These are phyloP conservation scores for Paraphaeosphaeria sporulosa DNA, from an alignment of 2,329 filamentous ascomycete genomes.

Conservation along the genomic window DNA sequence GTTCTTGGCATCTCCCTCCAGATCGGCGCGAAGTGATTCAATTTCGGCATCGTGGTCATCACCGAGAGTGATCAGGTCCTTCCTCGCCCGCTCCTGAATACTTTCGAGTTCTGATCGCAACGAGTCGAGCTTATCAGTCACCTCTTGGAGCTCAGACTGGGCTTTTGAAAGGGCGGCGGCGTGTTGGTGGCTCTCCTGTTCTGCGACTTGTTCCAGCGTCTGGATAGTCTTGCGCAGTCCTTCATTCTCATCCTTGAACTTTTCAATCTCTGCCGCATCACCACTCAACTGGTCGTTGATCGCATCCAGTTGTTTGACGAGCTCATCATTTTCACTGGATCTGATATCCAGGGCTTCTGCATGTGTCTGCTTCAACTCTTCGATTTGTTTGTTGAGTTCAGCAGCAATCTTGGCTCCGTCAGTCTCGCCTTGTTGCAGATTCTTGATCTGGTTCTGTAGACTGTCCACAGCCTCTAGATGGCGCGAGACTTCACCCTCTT, in stretches of 20 bases:
- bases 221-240: conserved; percentile 42
- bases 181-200: conserved; percentile 38
- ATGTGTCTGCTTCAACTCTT: conserved; percentile 39
- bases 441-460: conserved; percentile 42
- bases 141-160: conserved; percentile 36
- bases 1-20: conserved; percentile 47
- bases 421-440: conserved; percentile 44
- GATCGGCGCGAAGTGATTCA: conserved; percentile 43
- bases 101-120: conserved; percentile 40
- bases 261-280: conserved; percentile 37
- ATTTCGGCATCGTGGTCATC: conserved; percentile 46
- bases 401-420: conserved; percentile 41
- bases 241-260: conserved; percentile 38
- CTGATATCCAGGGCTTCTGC: conserved; percentile 41
- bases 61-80: conserved; percentile 39
- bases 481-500: conserved; percentile 38
- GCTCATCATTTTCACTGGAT: conserved; percentile 41
- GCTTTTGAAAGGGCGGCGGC: conserved; percentile 31
- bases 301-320: conserved; percentile 42
- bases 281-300: conserved; percentile 44
- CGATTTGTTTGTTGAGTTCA: conserved; percentile 42
- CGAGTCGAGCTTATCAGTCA: conserved; percentile 33
- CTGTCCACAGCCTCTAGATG: conserved; percentile 42
- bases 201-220: conserved; percentile 39
- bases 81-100: conserved; percentile 34